Conservation (phyloP, 2,329 filamentous ascomycete species). For the Paradendryphiella salina region DNA sequence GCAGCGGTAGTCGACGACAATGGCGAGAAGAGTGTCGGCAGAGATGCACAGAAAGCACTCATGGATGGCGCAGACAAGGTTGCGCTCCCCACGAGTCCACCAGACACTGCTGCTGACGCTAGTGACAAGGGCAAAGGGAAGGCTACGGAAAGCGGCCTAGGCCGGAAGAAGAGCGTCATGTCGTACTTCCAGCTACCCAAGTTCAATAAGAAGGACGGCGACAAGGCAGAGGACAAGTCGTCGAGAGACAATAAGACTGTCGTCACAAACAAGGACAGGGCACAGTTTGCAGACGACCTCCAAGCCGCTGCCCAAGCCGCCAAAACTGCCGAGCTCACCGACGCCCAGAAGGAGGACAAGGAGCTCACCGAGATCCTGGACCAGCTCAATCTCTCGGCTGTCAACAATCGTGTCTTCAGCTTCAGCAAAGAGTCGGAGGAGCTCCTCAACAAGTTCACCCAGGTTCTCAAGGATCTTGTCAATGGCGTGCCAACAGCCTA, state of each 20-base stretch:
- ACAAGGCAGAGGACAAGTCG: conserved; percentile 38
- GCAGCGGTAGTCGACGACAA: conserved; percentile 37
- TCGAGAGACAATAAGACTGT: conserved; percentile 33
- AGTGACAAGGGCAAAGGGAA: conserved; percentile 32
- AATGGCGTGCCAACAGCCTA: conserved; percentile 94
- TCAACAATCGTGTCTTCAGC: conserved; percentile 83
- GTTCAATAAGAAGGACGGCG: conserved; percentile 40
- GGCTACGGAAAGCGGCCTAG: conserved; percentile 33
- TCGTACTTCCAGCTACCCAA: conserved; percentile 41
- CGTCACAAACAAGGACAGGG: conserved; percentile 45
- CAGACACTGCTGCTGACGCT: conserved; percentile 39
- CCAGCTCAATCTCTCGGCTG: conserved; percentile 77
- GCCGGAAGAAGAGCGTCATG: conserved; percentile 47
- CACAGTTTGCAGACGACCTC: conserved; percentile 42
- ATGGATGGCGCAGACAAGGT: conserved; percentile 54
- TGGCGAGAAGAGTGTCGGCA: conserved; percentile 44
- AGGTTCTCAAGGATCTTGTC: conserved; percentile 88
- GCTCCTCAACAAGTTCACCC: conserved; percentile 79
- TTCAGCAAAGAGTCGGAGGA: conserved; percentile 83
- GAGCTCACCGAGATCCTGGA: conserved; percentile 82
- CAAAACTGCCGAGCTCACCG: conserved; percentile 42
- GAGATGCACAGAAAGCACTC: conserved; percentile 52
- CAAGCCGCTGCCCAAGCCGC: conserved; percentile 40
- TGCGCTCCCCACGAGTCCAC: conserved; percentile 56
- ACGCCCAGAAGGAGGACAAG: conserved; percentile 61